These are phyloP conservation scores for Arthromyces matolae DNA, from an alignment of 768 basidiomycete genomes.

Conservation along the genomic window DNA sequence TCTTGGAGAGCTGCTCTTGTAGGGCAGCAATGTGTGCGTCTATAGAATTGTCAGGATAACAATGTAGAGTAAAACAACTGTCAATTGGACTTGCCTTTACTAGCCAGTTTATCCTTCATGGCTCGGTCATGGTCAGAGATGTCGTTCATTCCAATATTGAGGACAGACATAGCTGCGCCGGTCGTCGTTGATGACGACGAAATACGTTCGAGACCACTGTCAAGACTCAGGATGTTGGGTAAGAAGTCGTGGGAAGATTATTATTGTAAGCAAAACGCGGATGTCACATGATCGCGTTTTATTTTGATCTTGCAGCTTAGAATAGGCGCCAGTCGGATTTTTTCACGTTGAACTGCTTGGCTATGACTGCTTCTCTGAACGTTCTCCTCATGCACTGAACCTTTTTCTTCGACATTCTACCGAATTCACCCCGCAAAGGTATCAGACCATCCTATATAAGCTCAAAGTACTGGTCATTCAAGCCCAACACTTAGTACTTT, in stretches of 20 bases:
- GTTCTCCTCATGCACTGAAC: too few relatives aligned
- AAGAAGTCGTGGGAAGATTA: constrained; percentile 13
- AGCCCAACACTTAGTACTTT: too few relatives aligned
- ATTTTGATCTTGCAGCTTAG: not conserved
- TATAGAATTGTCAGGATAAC: constrained; percentile 20
- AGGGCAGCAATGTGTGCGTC: constrained; percentile 49
- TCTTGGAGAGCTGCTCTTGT: constrained; percentile 39
- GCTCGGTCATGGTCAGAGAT: constrained; percentile 44
- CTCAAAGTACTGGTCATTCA: too few relatives aligned
- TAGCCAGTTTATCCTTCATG: constrained; percentile 44
- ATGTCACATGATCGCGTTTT: constrained; percentile 26
- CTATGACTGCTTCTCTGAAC: too few relatives aligned
- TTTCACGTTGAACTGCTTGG: too few relatives aligned
- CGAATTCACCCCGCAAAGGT: too few relatives aligned
- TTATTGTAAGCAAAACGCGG: too few relatives aligned
- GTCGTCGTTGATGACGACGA: not conserved
- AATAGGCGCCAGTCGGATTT: too few relatives aligned
- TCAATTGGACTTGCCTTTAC: constrained; percentile 37
- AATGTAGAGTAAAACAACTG: not conserved
- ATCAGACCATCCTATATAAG: too few relatives aligned
- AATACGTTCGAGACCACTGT: not conserved
- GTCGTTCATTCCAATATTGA: constrained; percentile 44
- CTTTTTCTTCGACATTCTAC: too few relatives aligned
- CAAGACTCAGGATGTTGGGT: not conserved
- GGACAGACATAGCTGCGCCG: constrained; percentile 40